Percentiles rank a stretch among this genome's conserved stretches.
Evolutionary conservation across 1,139 yeast species (phyloP).

Genomic region (Spathaspora jeffriesii): DNA sequence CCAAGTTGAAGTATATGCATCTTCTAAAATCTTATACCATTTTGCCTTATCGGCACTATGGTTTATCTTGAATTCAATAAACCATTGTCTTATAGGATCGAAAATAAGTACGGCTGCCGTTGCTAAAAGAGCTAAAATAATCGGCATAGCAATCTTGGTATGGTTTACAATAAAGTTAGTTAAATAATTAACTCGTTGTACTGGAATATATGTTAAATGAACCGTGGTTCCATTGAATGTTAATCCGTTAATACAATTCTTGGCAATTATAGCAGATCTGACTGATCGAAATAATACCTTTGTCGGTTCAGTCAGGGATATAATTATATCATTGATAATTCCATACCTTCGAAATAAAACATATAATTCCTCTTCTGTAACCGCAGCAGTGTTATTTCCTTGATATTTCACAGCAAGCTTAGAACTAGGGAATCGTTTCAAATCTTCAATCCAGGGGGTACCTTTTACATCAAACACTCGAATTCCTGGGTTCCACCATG

Average conservation of each 20-base stretch:
- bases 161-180: slow-evolving; percentile 67
- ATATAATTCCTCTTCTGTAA: slow-evolving; percentile 85
- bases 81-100: slow-evolving; percentile 89
- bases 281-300: slow-evolving; percentile 15
- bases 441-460: slow-evolving; percentile 94
- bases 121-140: slow-evolving; percentile 49
- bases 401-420: slow-evolving; percentile 68
- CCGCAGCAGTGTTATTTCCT: slow-evolving; percentile 49
- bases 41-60: slow-evolving; percentile 26
- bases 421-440: slow-evolving; percentile 71
- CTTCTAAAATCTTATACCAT: slow-evolving; percentile 24
- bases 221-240: slow-evolving; percentile 43
- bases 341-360: slow-evolving; percentile 88
- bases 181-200: slow-evolving; percentile 51
- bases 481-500: slow-evolving; percentile 25
- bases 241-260: slow-evolving; percentile 87
- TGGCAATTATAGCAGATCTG: slow-evolving; percentile 81
- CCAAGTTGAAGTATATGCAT: slow-evolving; percentile 25
- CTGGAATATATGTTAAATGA: slow-evolving; percentile 72
- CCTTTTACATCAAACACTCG: slow-evolving; percentile 79
- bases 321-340: slow-evolving; percentile 69
- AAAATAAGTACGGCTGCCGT: slow-evolving; percentile 82
- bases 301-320: slow-evolving; percentile 36
- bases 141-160: slow-evolving; percentile 76
- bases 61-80: slow-evolving; percentile 72